Percentiles rank a stretch among this genome's conserved stretches.
phyloP scores from a whole-genome alignment of 2,329 filamentous ascomycete species.

The Thelonectria blattea region DNA sequence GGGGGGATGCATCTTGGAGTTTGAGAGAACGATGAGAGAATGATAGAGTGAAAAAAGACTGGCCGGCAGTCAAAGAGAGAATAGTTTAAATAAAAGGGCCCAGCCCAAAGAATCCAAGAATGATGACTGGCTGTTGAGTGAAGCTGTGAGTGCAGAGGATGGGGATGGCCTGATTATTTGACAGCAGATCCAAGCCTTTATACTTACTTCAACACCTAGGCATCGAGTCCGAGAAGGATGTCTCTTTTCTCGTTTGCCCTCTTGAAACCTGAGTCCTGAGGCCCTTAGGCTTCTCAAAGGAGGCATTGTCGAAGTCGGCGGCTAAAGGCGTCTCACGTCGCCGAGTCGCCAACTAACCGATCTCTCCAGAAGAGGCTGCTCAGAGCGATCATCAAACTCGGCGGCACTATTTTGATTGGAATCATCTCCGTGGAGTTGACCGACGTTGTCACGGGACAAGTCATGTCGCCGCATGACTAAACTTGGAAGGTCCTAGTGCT shows the following conservation, averaged over 20 bases:
- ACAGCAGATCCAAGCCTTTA: slow-evolving; percentile 17
- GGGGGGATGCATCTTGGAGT: slow-evolving; percentile 2
- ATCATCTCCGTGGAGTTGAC: neutral
- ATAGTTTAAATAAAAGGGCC: neutral
- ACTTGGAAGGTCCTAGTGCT: slow-evolving; percentile 6
- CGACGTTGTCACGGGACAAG: neutral
- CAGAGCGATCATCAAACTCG: slow-evolving; percentile 1
- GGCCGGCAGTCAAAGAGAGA: slow-evolving; percentile 14
- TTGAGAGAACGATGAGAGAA: neutral
- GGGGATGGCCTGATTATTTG: neutral
- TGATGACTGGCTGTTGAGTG: neutral
- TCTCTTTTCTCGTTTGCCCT: neutral
- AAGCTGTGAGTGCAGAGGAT: slow-evolving; percentile 2
- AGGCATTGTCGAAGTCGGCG: neutral
- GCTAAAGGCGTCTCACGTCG: neutral
- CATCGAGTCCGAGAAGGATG: neutral
- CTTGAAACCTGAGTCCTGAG: neutral
- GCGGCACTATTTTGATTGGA: neutral
- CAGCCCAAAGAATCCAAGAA: neutral
- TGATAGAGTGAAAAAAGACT: neutral
- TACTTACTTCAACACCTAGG: neutral
- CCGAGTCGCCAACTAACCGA: slow-evolving; percentile 6
- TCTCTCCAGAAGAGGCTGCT: neutral
- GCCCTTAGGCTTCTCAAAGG: neutral
- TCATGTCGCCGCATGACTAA: slow-evolving; percentile 3